Conservation (phyloP, 2,329 filamentous ascomycete genomes). For the Atkinsonella texensis region DNA sequence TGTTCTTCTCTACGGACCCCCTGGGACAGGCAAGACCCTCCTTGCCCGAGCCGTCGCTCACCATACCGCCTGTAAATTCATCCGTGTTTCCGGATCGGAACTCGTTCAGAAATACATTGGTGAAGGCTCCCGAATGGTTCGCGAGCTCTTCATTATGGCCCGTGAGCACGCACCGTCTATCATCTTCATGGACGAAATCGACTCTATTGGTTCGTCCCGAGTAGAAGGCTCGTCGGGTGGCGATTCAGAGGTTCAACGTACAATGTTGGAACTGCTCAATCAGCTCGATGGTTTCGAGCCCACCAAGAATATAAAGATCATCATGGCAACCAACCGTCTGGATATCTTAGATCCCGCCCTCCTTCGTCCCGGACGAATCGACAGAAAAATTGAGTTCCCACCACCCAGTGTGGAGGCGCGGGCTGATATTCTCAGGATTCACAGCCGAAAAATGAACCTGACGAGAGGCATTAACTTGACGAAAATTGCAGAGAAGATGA, state of each 20-base stretch:
- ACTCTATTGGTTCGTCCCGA: slow-evolving; percentile 93
- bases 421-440: slow-evolving; percentile 94
- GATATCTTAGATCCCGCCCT: slow-evolving; percentile 95
- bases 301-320: slow-evolving; percentile 99
- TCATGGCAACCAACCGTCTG: slow-evolving; percentile 98
- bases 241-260: slow-evolving; percentile 95
- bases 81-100: slow-evolving; percentile 90
- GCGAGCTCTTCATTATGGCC: slow-evolving; percentile 98
- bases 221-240: slow-evolving; percentile 92
- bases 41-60: slow-evolving; percentile 92
- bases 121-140: slow-evolving; percentile 95
- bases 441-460: slow-evolving; percentile 96
- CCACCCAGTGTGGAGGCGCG: slow-evolving; percentile 92
- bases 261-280: slow-evolving; percentile 96
- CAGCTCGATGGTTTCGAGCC: slow-evolving; percentile 98
- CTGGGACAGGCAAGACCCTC: slow-evolving; percentile 93
- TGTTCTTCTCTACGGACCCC: slow-evolving; percentile 89
- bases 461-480: slow-evolving; percentile 94
- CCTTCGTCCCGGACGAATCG: slow-evolving; percentile 90
- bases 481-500: slow-evolving; percentile 99
- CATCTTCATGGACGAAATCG: slow-evolving; percentile 99
- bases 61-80: slow-evolving; percentile 98
- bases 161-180: slow-evolving; percentile 95
- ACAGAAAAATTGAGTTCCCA: slow-evolving; percentile 98
- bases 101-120: slow-evolving; percentile 99